Percentiles rank a stretch among this genome's conserved stretches.
These are phyloP conservation scores for Trichoderma orchidacearum DNA, from an alignment of 495 filamentous ascomycete species.

Conservation along the genomic window DNA sequence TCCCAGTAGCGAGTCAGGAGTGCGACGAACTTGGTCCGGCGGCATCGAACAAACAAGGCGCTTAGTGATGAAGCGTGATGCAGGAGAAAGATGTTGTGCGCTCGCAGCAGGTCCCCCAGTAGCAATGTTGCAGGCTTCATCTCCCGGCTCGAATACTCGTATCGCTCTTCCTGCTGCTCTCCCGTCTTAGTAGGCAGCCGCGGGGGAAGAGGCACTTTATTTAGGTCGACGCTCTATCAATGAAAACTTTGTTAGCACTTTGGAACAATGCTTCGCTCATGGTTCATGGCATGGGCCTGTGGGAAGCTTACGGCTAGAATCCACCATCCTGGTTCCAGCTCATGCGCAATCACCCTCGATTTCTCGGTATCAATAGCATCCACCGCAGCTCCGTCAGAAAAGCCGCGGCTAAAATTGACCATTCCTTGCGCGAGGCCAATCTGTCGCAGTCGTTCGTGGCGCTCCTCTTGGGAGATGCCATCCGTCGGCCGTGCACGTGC, in stretches of 20 bases:
- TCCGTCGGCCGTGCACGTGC: constrained; percentile 14
- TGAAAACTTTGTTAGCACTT: not conserved
- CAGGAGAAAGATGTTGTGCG: constrained; percentile 72
- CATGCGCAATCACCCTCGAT: constrained; percentile 66
- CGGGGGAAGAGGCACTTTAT: constrained; percentile 37
- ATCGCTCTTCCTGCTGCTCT: constrained; percentile 17
- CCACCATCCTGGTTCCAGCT: constrained; percentile 84
- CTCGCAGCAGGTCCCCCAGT: constrained; percentile 65
- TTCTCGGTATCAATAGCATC: constrained; percentile 87
- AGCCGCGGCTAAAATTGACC: constrained; percentile 83
- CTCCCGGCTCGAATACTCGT: constrained; percentile 79
- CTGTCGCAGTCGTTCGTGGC: constrained; percentile 75
- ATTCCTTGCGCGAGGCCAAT: constrained; percentile 97
- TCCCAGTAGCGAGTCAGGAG: constrained; percentile 80
- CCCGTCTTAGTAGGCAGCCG: constrained; percentile 18
- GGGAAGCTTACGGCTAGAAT: constrained; percentile 59
- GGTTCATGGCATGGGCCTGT: not conserved
- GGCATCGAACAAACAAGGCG: constrained; percentile 44
- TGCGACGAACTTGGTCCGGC: constrained; percentile 30
- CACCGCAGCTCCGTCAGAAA: constrained; percentile 60
- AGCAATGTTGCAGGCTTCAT: constrained; percentile 70
- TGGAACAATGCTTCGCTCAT: not conserved
- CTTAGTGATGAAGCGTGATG: constrained; percentile 65
- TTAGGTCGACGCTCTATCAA: constrained; percentile 58
- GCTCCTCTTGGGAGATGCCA: constrained; percentile 40